Evolutionary conservation across 83 land plant species (phyloP), one percentile per base, ranked within the genome.

Genomic region (Picea engelmannii): DNA sequence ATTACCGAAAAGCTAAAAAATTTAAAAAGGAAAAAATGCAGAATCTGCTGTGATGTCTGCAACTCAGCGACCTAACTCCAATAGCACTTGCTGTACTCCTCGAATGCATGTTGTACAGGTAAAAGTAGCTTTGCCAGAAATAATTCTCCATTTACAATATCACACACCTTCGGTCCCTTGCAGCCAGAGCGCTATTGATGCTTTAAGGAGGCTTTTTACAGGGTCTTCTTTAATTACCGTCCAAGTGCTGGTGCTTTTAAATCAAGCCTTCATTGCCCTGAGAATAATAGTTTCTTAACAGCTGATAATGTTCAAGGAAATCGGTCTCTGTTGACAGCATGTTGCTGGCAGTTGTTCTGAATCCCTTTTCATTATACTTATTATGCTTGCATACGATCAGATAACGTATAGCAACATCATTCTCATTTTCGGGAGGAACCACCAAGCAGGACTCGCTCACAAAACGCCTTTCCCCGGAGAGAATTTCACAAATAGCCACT

Each of bases 361-460:
- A 2, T 40, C 23, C 9, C 20, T 9, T 7, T 10, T 9, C 16
- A 44, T 47, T 4, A 52, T 25, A 20, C 4, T 21, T 2, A 44
- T 20, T 2, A 44, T 20, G 3, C n/a, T 55, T 23, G 13, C 20
- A 25, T 49, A 76, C 78, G 4, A 77, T 9, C 31, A 77, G 52
- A 25, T 58, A 77, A 4, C 79, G 79, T 55, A 77, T 77, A 24
- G 23, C 62, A 58, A 77, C 11, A 11, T 77, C 79, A 25, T 59
- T 27, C 17, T 77, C 63, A 24, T 59, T n/a, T 31, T 77, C 0
- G 4, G 79, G 42, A 16, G 17, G 59, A 24, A 58, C 79, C 63
- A 59, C 63, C 24, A 66, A 21, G 3, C 17, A 55, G 61, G 15
- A 3, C 21, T 15, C 4, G 15, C 13, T 16, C 24, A 8, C 11